phyloP scores from a whole-genome alignment of 1,284 basidiomycete genomes.

The Lignosus rhinocerotis region DNA sequence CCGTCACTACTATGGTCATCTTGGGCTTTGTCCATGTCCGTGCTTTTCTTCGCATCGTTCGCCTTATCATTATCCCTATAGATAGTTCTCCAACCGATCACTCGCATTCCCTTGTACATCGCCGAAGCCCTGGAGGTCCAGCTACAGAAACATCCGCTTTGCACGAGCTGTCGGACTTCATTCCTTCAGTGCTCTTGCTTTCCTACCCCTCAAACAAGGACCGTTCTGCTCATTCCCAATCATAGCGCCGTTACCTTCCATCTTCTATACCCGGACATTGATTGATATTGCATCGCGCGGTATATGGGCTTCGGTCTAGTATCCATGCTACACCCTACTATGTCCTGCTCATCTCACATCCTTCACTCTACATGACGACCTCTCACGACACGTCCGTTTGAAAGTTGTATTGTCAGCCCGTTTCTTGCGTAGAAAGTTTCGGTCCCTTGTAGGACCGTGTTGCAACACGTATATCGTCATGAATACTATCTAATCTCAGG shows the following conservation, averaged over 20 bases:
- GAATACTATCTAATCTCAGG: background rate
- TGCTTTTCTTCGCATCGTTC: conserved; percentile 7
- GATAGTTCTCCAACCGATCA: background rate
- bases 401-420: conserved; percentile 4
- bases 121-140: conserved; percentile 5
- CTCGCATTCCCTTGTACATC: background rate
- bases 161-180: conserved; percentile 1
- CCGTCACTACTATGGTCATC: background rate
- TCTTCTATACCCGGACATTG: conserved; percentile 19
- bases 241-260: conserved; percentile 15
- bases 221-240: background rate
- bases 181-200: background rate
- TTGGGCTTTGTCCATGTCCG: conserved; percentile 4
- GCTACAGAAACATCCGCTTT: background rate
- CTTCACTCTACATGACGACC: conserved; percentile 15
- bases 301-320: conserved; percentile 3
- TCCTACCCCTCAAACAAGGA: background rate
- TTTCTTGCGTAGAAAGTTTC: background rate
- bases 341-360: background rate
- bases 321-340: background rate
- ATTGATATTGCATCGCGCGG: background rate
- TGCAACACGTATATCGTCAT: background rate
- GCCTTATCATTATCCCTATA: conserved; percentile 21
- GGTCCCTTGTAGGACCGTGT: background rate
- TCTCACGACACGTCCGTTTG: conserved; percentile 13